Percentiles rank a stretch among this genome's conserved stretches.
These are phyloP conservation scores for Pichia nakasei DNA, from an alignment of 805 yeast species.

Conservation along the genomic window DNA sequence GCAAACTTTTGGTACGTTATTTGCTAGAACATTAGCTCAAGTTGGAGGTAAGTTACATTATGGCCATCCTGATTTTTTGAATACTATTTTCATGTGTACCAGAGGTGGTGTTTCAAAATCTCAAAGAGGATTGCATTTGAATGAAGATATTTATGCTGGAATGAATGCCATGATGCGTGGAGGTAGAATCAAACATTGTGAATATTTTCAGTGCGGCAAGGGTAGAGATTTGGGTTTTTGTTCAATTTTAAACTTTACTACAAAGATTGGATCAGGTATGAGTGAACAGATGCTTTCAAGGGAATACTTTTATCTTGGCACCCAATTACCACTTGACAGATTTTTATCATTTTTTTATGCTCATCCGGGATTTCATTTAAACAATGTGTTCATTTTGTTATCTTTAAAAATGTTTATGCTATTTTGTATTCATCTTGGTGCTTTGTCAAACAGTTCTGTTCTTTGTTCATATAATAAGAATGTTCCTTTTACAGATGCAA, in stretches of 20 bases:
- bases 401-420: slow-evolving; percentile 58
- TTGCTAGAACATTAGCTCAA: slow-evolving; percentile 74
- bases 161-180: slow-evolving; percentile 73
- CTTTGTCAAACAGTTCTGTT: slow-evolving; percentile 51
- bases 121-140: slow-evolving; percentile 72
- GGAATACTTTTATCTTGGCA: slow-evolving; percentile 71
- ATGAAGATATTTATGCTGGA: slow-evolving; percentile 83
- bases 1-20: slow-evolving; percentile 79
- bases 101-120: slow-evolving; percentile 86
- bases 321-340: slow-evolving; percentile 69
- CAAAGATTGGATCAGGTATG: slow-evolving; percentile 87
- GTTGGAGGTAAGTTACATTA: slow-evolving; percentile 79
- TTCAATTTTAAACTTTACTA: slow-evolving; percentile 71
- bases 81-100: slow-evolving; percentile 68
- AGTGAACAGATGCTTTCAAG: slow-evolving; percentile 81
- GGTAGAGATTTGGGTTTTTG: slow-evolving; percentile 83
- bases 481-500: slow-evolving; percentile 52
- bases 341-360: slow-evolving; percentile 77
- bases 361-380: slow-evolving; percentile 80
- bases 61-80: slow-evolving; percentile 81
- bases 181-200: slow-evolving; percentile 78
- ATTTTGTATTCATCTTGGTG: slow-evolving; percentile 51
- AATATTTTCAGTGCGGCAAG: slow-evolving; percentile 78
- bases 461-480: slow-evolving; percentile 53
- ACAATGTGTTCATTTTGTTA: slow-evolving; percentile 63